Evolutionary conservation across 2,329 filamentous ascomycete genomes (phyloP).

Genomic region (Calonectria hongkongensis): DNA sequence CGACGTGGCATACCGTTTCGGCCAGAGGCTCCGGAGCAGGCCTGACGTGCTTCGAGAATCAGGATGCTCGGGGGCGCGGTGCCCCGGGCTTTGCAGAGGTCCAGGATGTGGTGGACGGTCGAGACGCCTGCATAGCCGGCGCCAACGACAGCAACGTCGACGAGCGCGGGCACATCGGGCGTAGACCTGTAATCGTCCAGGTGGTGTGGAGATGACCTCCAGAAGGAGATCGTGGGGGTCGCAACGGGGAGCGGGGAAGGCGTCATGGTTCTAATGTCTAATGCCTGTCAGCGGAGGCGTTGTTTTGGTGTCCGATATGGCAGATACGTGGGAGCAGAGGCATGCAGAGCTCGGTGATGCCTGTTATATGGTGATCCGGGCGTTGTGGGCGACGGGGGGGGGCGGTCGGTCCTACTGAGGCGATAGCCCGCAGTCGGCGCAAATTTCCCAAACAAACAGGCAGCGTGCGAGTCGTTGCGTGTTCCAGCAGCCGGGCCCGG

Average conservation of each 20-base stretch:
- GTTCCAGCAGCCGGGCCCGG: slow-evolving; percentile 27
- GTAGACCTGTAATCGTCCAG: slow-evolving; percentile 35
- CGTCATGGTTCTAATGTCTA: slow-evolving; percentile 32
- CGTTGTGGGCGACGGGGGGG: not conserved
- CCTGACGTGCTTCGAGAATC: slow-evolving; percentile 59
- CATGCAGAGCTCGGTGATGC: slow-evolving; percentile 7
- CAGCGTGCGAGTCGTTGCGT: not conserved
- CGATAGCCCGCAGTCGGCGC: slow-evolving; percentile 22
- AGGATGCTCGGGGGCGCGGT: slow-evolving; percentile 49
- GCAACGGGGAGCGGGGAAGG: slow-evolving; percentile 38
- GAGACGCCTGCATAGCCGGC: slow-evolving; percentile 67
- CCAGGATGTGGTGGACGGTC: slow-evolving; percentile 64
- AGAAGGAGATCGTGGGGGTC: slow-evolving; percentile 39
- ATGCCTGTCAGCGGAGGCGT: slow-evolving; percentile 25
- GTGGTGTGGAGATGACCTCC: slow-evolving; percentile 33
- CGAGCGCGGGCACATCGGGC: slow-evolving; percentile 59
- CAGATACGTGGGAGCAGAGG: slow-evolving; percentile 3
- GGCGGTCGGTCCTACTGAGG: not conserved
- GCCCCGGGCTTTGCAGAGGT: slow-evolving; percentile 41
- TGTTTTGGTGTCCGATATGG: slow-evolving; percentile 20
- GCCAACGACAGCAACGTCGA: slow-evolving; percentile 68
- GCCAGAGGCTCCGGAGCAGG: slow-evolving; percentile 62
- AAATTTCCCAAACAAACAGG: not conserved
- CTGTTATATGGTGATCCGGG: slow-evolving; percentile 32
- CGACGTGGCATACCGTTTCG: slow-evolving; percentile 55